Base-by-base conservation (phyloP, 495 filamentous ascomycete genomes). In the Penicillium argentinense region DNA sequence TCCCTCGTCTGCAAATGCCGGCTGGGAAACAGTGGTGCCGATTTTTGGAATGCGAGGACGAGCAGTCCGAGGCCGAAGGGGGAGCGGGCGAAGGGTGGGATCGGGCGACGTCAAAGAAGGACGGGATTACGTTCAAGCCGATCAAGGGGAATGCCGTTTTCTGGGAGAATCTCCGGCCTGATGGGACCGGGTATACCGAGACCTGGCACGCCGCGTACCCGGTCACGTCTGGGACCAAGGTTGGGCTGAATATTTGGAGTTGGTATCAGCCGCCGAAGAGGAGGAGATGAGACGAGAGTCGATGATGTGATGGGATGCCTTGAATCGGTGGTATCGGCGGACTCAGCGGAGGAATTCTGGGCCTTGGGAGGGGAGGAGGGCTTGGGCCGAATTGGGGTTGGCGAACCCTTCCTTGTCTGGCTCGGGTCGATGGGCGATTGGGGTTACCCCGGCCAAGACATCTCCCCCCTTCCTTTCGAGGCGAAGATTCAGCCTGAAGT, bases 171-270 rank as follows among this genome's bases (percentile, higher is more conserved):
- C 57, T 91, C 49, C 53, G 73, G 13, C 60, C 72, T 3, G 77
- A 83, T 68, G 84, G 86, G 33, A 67, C 59, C 5, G 84, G 84
- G 21, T 83, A 87, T 63, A 66, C 76, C 53, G 74, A 81, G 64
- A 84, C 78, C 25, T 75, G 86, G 64, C 87, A 91, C 72, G 84
- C 84, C 5, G 84, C 84, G 24, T 57, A 86, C 57, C 84, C 85
- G 26, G 84, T 89, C 5, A 77, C 71, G 28, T 70, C 67, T 45
- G 87, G 87, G 18, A 76, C 65, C 41, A 91, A 91, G 74, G 76
- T 88, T 40, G 87, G 86, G n/a, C 76, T 91, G 81, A 91, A 91
- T 70, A 86, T 89, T 56, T 91, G 86, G 86, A 69, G 70, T 57
- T 73, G 70, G 70, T 73, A 72, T 56, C 70, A 73, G 55, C 64